Evolutionary conservation across 306 rosid genomes (phyloP).

Genomic region (Dalbergia cochinchinensis): DNA sequence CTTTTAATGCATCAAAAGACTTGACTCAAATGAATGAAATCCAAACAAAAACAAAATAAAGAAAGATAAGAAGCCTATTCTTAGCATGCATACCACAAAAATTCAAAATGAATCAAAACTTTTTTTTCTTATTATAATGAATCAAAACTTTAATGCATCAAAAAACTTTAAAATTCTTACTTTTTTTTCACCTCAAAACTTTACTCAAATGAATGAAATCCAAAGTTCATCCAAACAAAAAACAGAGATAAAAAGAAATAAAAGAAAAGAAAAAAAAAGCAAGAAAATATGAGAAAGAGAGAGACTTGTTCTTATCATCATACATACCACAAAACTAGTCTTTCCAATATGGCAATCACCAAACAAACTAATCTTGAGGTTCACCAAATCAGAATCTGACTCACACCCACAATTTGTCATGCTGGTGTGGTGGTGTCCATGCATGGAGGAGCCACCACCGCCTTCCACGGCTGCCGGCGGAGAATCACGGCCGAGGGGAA

Average conservation of each 20-base stretch:
- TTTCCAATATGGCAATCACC: constrained; percentile 96
- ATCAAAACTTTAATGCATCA: no score
- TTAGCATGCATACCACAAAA: no score
- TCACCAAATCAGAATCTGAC: constrained; percentile 83
- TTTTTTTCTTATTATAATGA: no score
- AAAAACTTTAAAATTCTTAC: no score
- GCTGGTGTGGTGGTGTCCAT: not conserved
- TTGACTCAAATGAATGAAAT: no score
- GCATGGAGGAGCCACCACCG: not conserved
- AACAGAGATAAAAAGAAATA: not conserved
- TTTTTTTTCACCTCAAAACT: no score
- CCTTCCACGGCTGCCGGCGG: not conserved
- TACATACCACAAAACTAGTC: constrained; percentile 80
- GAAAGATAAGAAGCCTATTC: no score
- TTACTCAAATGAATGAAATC: not conserved
- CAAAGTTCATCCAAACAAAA: no score
- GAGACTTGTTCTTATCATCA: not conserved
- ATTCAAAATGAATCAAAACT: no score
- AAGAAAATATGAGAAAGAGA: not conserved
- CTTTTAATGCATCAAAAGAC: no score
- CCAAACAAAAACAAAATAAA: no score
- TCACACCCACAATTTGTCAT: constrained; percentile 47
- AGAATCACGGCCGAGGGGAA: constrained; percentile 42
- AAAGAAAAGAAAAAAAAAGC: not conserved
- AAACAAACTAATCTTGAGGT: constrained; percentile 83